Evolutionary conservation across 2,329 filamentous ascomycete species (phyloP).

Genomic region (Ophiobolus disseminans): DNA sequence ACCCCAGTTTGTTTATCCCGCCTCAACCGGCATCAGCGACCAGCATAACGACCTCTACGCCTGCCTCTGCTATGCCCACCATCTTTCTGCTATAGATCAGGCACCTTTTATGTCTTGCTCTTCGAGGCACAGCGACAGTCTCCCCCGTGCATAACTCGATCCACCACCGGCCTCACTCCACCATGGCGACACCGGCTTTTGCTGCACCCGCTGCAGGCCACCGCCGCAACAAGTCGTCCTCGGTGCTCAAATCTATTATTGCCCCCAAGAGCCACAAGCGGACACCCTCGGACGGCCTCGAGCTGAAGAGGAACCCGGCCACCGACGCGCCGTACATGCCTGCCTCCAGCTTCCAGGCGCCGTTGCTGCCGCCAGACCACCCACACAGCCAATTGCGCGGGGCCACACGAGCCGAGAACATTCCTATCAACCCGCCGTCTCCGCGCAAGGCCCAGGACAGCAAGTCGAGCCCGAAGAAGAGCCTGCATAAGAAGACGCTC

Average conservation of each 20-base stretch:
- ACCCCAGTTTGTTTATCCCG: conserved; percentile 22
- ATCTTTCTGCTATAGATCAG: conserved; percentile 32
- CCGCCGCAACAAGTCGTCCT: conserved; percentile 51
- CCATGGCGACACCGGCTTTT: conserved; percentile 32
- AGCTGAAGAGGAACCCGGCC: conserved; percentile 31
- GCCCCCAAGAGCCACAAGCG: conserved; percentile 58
- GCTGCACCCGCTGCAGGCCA: conserved; percentile 39
- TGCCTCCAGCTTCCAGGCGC: conserved; percentile 36
- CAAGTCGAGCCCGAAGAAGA: conserved; percentile 43
- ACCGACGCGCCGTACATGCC: conserved; percentile 34
- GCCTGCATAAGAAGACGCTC: conserved; percentile 61
- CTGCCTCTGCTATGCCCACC: conserved; percentile 29
- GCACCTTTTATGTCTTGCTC: conserved; percentile 24
- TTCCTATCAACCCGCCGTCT: conserved; percentile 42
- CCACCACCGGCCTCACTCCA: too few species aligned
- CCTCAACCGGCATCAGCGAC: conserved; percentile 15
- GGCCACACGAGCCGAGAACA: conserved; percentile 45
- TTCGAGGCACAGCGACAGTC: conserved; percentile 13
- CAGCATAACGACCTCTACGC: conserved; percentile 17
- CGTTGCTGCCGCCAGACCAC: conserved; percentile 60
- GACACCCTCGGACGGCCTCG: conserved; percentile 52
- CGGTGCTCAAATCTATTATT: conserved; percentile 61
- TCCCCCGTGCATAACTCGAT: conserved; percentile 9
- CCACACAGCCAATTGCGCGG: conserved; percentile 50
- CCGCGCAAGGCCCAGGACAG: conserved; percentile 50